These are phyloP conservation scores for Tolypocladium inflatum DNA, from an alignment of 2,329 filamentous ascomycete species.

Conservation along the genomic window DNA sequence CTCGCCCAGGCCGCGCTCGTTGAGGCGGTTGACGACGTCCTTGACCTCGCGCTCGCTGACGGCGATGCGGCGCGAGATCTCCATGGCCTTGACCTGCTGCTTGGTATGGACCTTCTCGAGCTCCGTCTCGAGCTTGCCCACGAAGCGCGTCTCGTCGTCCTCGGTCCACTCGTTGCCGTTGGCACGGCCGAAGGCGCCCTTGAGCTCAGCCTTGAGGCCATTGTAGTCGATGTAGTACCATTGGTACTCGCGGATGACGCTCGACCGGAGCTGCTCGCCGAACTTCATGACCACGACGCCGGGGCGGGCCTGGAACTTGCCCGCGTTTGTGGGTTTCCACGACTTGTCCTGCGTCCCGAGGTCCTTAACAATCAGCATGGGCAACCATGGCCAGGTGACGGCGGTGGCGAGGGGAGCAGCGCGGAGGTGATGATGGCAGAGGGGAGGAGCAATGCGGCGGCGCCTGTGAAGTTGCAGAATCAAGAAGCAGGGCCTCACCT, in stretches of 20 bases:
- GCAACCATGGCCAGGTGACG: slow-evolving; percentile 4
- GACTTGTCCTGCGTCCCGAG: slow-evolving; percentile 31
- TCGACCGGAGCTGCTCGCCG: slow-evolving; percentile 92
- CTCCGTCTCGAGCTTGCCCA: slow-evolving; percentile 77
- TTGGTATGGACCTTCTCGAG: slow-evolving; percentile 97
- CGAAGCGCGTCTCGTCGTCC: slow-evolving; percentile 84
- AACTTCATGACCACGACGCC: slow-evolving; percentile 66
- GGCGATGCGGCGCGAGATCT: slow-evolving; percentile 85
- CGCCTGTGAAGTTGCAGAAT: not conserved
- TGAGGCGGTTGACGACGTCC: slow-evolving; percentile 71
- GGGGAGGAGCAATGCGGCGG: not conserved
- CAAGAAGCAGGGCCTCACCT: not conserved
- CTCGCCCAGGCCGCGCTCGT: slow-evolving; percentile 47
- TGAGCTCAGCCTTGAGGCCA: slow-evolving; percentile 79
- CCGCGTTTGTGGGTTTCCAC: slow-evolving; percentile 27
- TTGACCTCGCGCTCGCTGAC: slow-evolving; percentile 82
- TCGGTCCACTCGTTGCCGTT: slow-evolving; percentile 67
- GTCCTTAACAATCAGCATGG: slow-evolving; percentile 45
- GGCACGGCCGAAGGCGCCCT: slow-evolving; percentile 50
- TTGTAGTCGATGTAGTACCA: slow-evolving; percentile 99
- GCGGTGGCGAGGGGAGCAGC: not conserved
- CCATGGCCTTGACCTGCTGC: slow-evolving; percentile 93
- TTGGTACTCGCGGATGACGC: slow-evolving; percentile 91
- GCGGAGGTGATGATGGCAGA: not conserved
- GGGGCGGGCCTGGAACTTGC: slow-evolving; percentile 29